phyloP scores from a whole-genome alignment of 2,329 filamentous ascomycete genomes.

The Trichoderma hamatum region DNA sequence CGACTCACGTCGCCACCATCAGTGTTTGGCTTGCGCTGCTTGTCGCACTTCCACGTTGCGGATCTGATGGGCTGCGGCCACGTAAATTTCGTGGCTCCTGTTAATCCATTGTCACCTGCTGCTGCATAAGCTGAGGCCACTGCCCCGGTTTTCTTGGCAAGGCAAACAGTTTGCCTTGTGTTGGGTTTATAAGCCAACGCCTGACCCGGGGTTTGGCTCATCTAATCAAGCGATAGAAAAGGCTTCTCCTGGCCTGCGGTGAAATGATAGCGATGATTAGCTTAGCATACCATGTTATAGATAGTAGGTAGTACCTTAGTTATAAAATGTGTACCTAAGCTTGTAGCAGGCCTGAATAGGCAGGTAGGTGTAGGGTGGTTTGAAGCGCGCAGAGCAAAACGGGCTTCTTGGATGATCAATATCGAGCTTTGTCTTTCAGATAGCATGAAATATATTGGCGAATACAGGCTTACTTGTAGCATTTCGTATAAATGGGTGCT shows the following conservation, averaged over 20 bases:
- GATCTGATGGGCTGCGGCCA: not conserved
- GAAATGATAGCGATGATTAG: not conserved
- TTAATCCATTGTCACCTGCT: not conserved
- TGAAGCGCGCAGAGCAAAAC: not conserved
- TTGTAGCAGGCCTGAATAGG: not conserved
- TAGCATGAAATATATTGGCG: not conserved
- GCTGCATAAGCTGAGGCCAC: not conserved
- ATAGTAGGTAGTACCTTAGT: no score
- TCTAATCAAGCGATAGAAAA: not conserved
- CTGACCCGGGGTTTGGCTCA: not conserved
- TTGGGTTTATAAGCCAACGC: not conserved
- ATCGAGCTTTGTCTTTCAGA: not conserved
- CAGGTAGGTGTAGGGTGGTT: not conserved
- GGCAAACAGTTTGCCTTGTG: slow-evolving; percentile 11
- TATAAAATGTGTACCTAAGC: not conserved
- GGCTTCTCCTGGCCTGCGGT: not conserved
- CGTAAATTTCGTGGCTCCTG: slow-evolving; percentile 1
- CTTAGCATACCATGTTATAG: not conserved
- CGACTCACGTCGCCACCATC: not conserved
- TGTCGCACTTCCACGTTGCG: slow-evolving; percentile 9
- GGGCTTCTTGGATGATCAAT: no score
- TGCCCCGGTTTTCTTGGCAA: not conserved
- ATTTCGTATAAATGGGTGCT: not conserved
- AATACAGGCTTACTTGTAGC: not conserved
- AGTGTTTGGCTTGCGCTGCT: slow-evolving; percentile 1